Evolutionary conservation across 345 rosid genomes (phyloP), one percentile per base, ranked within the genome.

Genomic region (Eucalyptus lansdowneana): DNA sequence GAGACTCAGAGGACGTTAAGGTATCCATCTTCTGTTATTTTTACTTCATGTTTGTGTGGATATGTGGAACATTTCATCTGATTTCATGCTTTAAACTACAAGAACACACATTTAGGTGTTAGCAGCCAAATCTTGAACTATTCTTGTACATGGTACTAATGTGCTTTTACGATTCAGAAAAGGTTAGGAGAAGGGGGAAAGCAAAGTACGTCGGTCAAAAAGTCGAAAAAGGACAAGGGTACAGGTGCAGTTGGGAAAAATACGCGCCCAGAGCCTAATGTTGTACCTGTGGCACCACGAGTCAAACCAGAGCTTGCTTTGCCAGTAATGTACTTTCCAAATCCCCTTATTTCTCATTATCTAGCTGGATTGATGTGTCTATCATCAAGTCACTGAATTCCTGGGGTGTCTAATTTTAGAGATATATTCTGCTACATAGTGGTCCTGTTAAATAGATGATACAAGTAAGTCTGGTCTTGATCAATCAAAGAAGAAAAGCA

Each of bases 231-330:
- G 92, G 99, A 97, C 90, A 97, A 97, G 94, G 91, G 97, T 88
- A 90, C 92, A 81, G 92, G 91, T 89, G 93, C 97, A 92, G 93
- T 95, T 62, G 95, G 97, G 50, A 98, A 98, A 93, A 91, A 90
- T 88, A 91, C 90, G 9, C 96, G 97, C 62, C 94, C 94, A 65
- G 99, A 98, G 90, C 93, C 94, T 88, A 94, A 86, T 91, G 58
- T 93, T 11, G 92, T 90, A 34, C 65, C 96, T 31, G 49, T 90
- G 4, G 97, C 97, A 4, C 97, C 98, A 27, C 94, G 96, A 90
- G 99, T 97, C 89, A 98, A 98, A 93, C 89, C 99, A 9, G 98
- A 96, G 94, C 99, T 98, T 92, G 91, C 98, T 93, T 93, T 97
- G 93, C 99, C 99, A 85, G 90, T 95, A 91, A 95, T 95, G 99